Conservation (phyloP, 1,284 basidiomycete genomes). For the Phlebopus sp. region DNA sequence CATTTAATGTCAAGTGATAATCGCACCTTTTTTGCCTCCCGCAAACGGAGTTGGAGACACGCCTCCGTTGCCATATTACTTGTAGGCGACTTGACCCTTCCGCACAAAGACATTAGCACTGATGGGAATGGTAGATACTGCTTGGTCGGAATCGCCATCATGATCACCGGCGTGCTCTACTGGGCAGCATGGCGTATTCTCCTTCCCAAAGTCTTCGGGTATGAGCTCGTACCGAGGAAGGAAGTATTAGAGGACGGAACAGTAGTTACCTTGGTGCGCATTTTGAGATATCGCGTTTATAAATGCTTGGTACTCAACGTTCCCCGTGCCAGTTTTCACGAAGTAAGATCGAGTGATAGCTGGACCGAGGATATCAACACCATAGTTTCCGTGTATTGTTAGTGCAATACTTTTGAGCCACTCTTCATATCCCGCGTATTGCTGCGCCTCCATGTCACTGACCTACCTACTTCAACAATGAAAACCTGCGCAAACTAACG, state of each 20-base stretch:
- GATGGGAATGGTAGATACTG: conserved; percentile 40
- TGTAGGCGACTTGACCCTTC: conserved; percentile 34
- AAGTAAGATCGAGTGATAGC: conserved; percentile 13
- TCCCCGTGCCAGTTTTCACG: conserved; percentile 17
- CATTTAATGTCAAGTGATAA: conserved; percentile 38
- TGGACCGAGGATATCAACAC: too few relatives aligned
- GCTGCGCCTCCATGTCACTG: not conserved
- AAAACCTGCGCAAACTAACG: not conserved
- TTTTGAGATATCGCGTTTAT: not conserved
- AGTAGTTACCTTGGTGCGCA: conserved; percentile 49
- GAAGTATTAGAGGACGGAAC: conserved; percentile 54
- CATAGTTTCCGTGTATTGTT: too few relatives aligned
- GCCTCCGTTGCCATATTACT: conserved; percentile 57
- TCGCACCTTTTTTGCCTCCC: conserved; percentile 56
- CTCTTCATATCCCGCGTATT: not conserved
- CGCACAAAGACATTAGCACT: not conserved
- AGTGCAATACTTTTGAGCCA: too few relatives aligned
- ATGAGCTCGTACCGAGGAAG: conserved; percentile 47
- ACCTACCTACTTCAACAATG: not conserved
- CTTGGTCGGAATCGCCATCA: conserved; percentile 51
- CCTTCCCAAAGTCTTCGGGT: conserved; percentile 48
- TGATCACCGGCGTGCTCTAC: conserved; percentile 47
- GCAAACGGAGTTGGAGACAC: conserved; percentile 55
- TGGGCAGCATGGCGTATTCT: conserved; percentile 55
- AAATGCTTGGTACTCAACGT: not conserved